Base-by-base conservation (phyloP, 768 basidiomycete species). In the Kwoniella pini region DNA sequence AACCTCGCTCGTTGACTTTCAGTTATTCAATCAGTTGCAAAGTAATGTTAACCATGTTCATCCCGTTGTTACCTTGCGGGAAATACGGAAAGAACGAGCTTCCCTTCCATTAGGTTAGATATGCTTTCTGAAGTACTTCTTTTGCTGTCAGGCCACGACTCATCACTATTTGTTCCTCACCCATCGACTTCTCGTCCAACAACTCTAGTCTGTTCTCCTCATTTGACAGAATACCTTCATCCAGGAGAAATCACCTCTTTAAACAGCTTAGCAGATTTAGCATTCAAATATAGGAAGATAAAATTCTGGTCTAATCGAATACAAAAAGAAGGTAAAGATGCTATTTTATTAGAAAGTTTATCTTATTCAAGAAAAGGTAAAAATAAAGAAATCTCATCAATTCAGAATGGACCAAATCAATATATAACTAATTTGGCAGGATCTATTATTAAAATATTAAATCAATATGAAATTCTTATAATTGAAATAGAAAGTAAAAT, bases 61-160 rank as follows among this genome's bases (percentile, higher is more conserved):
- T 36, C 7, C 33, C 15, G 7, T 7, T 9, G 7, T 36, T 36
- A 36, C 33, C 7, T 15, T 15, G 33, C 15, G 9, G 15, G 33
- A 36, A 36, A 7, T 9, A 9, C 19, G 7, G 15, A 7, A 19
- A 44, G 19, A 9, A 9, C 9, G 43, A 44, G 19, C 43, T 17
- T 24, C 40, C 12, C 11, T 17, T 42, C 40, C n/a, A 5, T 10
- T 5, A 10, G 19, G 19, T 15, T 7, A 2, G 21, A 27, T 2
- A 92, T 94, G 92, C 89, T 94, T 64, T 87, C 91, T 68, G 93
- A 95, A 79, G 81, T 94, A 56, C 83, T 95, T 44, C 85, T 93
- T 58, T 82, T 93, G 54, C 86, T 96, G 48, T 86, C 89, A 2
- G 93, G 92, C 36, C 91, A 96, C 80, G 82, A 85, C 4, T 94